A percentile compares a stretch with the other conserved stretches of the same genome.
These are phyloP conservation scores for Trypanosoma congolense DNA, from an alignment of 208 protist genomes.

Conservation along the genomic window DNA sequence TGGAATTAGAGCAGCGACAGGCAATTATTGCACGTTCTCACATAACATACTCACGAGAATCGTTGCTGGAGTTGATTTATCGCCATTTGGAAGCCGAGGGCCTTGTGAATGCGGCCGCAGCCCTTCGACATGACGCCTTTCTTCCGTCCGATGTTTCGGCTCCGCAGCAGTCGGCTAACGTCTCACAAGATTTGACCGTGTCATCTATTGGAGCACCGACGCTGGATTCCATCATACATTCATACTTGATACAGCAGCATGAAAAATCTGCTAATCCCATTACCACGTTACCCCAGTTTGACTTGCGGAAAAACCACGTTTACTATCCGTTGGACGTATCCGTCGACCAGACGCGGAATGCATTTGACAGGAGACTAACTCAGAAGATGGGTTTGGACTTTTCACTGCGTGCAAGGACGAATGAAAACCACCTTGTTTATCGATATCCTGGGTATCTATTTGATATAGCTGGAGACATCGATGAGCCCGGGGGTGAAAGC, in stretches of 20 bases:
- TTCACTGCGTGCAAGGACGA: slow-evolving; percentile 43
- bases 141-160: slow-evolving; percentile 10
- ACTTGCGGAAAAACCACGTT: slow-evolving; percentile 75
- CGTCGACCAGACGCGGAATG: slow-evolving; percentile 59
- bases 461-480: slow-evolving; percentile 61
- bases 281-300: slow-evolving; percentile 83
- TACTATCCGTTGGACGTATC: slow-evolving; percentile 55
- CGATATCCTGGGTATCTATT: slow-evolving; percentile 79
- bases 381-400: slow-evolving; percentile 45
- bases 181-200: slow-evolving; percentile 4
- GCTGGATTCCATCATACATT: slow-evolving; percentile 59
- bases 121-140: slow-evolving; percentile 44
- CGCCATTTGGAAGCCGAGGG: slow-evolving; percentile 69
- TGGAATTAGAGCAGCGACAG: slow-evolving; percentile 71
- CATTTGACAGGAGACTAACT: slow-evolving; percentile 56
- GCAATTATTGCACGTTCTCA: slow-evolving; percentile 64
- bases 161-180: slow-evolving; percentile 8
- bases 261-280: slow-evolving; percentile 77
- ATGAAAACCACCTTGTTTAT: slow-evolving; percentile 67
- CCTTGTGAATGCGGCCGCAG: slow-evolving; percentile 34
- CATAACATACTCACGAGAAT: slow-evolving; percentile 74
- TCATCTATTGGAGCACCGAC: slow-evolving; percentile 22
- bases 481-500: slow-evolving; percentile 67
- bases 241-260: slow-evolving; percentile 82
- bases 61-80: slow-evolving; percentile 67